Evolutionary conservation across 1,139 yeast genomes (phyloP).

Genomic region (Saccharomyces hybrid): DNA sequence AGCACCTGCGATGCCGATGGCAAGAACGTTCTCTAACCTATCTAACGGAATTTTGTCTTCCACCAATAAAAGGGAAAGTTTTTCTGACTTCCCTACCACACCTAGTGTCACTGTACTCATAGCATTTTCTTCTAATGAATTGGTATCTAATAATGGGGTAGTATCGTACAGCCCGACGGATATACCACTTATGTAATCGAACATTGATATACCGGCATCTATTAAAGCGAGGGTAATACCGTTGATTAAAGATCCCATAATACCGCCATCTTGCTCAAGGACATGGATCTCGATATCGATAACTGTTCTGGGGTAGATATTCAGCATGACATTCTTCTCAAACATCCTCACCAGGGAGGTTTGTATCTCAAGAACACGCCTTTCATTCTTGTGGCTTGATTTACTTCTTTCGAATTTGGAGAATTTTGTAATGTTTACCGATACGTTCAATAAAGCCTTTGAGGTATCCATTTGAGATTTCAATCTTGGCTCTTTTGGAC

Average conservation of each 20-base stretch:
- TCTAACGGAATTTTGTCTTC: constrained; percentile 87
- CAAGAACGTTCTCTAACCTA: constrained; percentile 63
- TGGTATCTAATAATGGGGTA: constrained; percentile 73
- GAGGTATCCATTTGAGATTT: constrained; percentile 41
- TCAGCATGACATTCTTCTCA: constrained; percentile 66
- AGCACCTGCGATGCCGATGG: constrained; percentile 87
- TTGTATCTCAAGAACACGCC: constrained; percentile 68
- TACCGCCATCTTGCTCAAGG: constrained; percentile 84
- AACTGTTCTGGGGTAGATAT: constrained; percentile 75
- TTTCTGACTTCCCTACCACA: constrained; percentile 74
- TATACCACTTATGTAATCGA: constrained; percentile 78
- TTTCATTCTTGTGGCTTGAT: constrained; percentile 46
- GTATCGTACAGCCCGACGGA: constrained; percentile 74
- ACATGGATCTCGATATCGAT: constrained; percentile 70
- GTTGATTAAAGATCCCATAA: constrained; percentile 71
- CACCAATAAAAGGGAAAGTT: constrained; percentile 61
- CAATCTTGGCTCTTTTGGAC: constrained; percentile 77
- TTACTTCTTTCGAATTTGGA: constrained; percentile 73
- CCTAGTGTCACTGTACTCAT: constrained; percentile 78
- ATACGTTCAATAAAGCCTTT: constrained; percentile 54
- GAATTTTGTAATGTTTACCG: constrained; percentile 70
- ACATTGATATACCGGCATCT: constrained; percentile 94
- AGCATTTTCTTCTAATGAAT: constrained; percentile 74
- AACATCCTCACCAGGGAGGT: constrained; percentile 73
- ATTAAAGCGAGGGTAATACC: constrained; percentile 86